phyloP scores from a whole-genome alignment of 179 eudicot species.

The Vitellaria paradoxa region DNA sequence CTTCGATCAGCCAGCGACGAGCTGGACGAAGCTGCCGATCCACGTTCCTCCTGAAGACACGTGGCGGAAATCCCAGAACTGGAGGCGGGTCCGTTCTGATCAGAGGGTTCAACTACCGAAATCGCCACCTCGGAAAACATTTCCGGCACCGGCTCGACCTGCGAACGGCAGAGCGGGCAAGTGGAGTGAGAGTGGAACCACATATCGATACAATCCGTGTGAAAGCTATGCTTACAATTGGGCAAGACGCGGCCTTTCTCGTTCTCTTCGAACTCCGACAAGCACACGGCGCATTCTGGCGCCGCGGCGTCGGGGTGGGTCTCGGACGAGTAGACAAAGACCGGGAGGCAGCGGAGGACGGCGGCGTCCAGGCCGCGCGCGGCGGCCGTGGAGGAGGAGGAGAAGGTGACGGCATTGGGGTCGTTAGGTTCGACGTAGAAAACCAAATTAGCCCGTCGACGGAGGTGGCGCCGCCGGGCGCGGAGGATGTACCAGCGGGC shows the following conservation, averaged over 20 bases:
- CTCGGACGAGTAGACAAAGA: conserved; percentile 22
- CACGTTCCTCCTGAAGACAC: background rate
- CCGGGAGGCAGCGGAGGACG: conserved; percentile 57
- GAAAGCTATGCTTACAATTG: conserved; percentile 72
- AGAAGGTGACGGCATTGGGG: conserved; percentile 4
- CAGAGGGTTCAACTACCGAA: background rate
- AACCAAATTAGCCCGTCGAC: conserved; percentile 49
- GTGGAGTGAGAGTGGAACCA: conserved; percentile 91
- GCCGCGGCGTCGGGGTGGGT: conserved; percentile 3
- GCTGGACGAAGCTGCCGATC: background rate
- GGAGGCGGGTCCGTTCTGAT: conserved; percentile 16
- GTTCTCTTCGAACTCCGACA: conserved; percentile 51
- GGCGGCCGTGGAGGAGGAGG: too few relatives aligned
- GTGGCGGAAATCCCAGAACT: conserved; percentile 14
- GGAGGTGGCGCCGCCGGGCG: conserved; percentile 38
- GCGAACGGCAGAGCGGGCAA: conserved; percentile 79
- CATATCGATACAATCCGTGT: conserved; percentile 79
- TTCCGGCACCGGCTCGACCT: conserved; percentile 35
- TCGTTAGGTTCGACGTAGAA: conserved; percentile 49
- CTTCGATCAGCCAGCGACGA: conserved; percentile 37
- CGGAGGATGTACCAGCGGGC: conserved; percentile 78
- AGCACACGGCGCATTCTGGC: conserved; percentile 37
- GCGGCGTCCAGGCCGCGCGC: conserved; percentile 56
- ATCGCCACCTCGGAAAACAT: background rate
- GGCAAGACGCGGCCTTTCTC: conserved; percentile 71